Conservation (phyloP, 1,284 basidiomycete genomes). For the Coniferiporia weirii region DNA sequence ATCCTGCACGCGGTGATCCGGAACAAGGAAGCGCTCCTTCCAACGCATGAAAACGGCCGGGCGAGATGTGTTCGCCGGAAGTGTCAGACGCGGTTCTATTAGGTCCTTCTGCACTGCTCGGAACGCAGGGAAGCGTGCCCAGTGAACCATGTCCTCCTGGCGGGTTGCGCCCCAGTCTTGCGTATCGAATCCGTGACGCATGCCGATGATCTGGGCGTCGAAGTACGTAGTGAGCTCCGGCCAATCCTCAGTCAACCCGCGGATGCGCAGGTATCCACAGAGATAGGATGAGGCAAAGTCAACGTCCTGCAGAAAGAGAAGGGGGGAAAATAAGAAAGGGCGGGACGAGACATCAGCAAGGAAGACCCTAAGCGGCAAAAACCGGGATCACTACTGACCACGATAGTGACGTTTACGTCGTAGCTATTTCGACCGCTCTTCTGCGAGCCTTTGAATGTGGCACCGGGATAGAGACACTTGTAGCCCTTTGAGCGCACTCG, state of each 20-base stretch:
- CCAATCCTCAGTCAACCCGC: conserved; percentile 85
- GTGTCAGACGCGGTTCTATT: conserved; percentile 67
- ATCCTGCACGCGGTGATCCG: conserved; percentile 88
- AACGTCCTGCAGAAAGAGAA: conserved; percentile 54
- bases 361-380: background rate
- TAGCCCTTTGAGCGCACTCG: conserved; percentile 70
- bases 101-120: conserved; percentile 70
- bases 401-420: conserved; percentile 77
- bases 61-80: conserved; percentile 62
- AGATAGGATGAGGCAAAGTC: conserved; percentile 75
- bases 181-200: conserved; percentile 82
- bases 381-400: conserved; percentile 47
- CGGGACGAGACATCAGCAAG: conserved; percentile 11
- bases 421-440: conserved; percentile 82
- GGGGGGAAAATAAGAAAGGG: conserved; percentile 4
- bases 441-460: conserved; percentile 74
- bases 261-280: conserved; percentile 86
- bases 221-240: conserved; percentile 91
- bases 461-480: conserved; percentile 78
- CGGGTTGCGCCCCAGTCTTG: conserved; percentile 83
- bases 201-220: conserved; percentile 90
- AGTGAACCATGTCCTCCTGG: conserved; percentile 85
- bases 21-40: conserved; percentile 95
- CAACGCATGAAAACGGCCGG: conserved; percentile 90
- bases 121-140: conserved; percentile 90